Conservation (phyloP, 192 early-diverging fungal species). For the Coemansia sp. region DNA sequence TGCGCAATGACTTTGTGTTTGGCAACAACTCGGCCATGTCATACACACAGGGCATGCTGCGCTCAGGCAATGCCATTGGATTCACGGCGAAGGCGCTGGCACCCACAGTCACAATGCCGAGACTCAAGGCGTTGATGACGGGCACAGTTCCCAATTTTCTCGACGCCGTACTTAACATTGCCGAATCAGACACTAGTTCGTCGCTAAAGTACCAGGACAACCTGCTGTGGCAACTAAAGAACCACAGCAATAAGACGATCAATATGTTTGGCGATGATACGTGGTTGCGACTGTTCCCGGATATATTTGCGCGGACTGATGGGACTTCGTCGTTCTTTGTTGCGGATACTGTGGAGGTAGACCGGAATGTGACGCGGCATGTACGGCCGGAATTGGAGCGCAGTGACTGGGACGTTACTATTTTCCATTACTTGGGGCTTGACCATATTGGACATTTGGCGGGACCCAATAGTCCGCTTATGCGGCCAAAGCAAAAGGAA, state of each 20-base stretch:
- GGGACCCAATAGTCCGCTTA: constrained; percentile 67
- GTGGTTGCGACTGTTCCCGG: constrained; percentile 90
- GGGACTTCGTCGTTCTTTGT: constrained; percentile 62
- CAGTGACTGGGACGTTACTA: constrained; percentile 69
- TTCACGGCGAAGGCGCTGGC: constrained; percentile 58
- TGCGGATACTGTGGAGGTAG: constrained; percentile 76
- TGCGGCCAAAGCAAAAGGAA: constrained; percentile 75
- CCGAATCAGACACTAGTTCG: constrained; percentile 70
- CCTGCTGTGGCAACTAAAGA: constrained; percentile 69
- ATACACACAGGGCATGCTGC: constrained; percentile 64
- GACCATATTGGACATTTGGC: constrained; percentile 82
- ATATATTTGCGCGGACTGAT: constrained; percentile 63
- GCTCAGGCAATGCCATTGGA: constrained; percentile 41
- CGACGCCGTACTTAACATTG: constrained; percentile 83
- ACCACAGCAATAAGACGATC: constrained; percentile 58
- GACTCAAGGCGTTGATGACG: constrained; percentile 81
- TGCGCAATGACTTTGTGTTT: constrained; percentile 76
- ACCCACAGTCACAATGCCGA: constrained; percentile 81
- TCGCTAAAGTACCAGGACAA: constrained; percentile 68
- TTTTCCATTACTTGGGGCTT: constrained; percentile 81
- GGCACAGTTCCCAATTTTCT: constrained; percentile 77
- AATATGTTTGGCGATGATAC: constrained; percentile 97
- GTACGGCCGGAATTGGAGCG: constrained; percentile 60
- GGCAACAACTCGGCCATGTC: constrained; percentile 65
- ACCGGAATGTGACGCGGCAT: constrained; percentile 73